Conservation (phyloP, 2,329 filamentous ascomycete genomes). For the Anisogramma anomala region DNA sequence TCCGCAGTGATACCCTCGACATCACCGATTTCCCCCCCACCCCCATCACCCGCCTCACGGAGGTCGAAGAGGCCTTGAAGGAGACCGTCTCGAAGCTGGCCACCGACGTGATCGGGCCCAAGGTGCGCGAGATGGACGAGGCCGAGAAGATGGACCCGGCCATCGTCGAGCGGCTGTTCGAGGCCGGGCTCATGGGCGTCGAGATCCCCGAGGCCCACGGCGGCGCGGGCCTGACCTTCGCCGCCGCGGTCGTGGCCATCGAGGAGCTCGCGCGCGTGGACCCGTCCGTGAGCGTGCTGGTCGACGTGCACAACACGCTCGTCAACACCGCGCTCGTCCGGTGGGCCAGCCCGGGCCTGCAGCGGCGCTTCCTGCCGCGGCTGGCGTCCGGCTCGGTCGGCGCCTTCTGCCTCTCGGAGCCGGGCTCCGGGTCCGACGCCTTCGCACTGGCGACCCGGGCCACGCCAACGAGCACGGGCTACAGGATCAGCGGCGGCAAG, state of each 20-base stretch:
- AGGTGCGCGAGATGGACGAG: conserved; percentile 96
- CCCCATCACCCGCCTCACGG: conserved; percentile 84
- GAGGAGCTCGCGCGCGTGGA: conserved; percentile 92
- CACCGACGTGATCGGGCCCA: conserved; percentile 75
- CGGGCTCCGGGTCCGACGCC: conserved; percentile 85
- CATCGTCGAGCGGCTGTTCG: conserved; percentile 86
- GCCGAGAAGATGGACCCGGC: conserved; percentile 82
- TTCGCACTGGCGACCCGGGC: conserved; percentile 92
- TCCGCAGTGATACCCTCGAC: conserved; percentile 56
- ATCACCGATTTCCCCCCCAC: conserved; percentile 74
- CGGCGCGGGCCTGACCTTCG: conserved; percentile 98
- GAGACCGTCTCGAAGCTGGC: conserved; percentile 88
- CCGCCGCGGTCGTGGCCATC: conserved; percentile 86
- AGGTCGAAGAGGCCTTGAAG: conserved; percentile 79
- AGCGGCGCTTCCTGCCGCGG: conserved; percentile 81
- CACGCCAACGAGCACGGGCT: conserved; percentile 69
- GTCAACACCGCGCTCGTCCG: conserved; percentile 90
- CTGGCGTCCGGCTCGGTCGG: conserved; percentile 83
- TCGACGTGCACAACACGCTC: conserved; percentile 95
- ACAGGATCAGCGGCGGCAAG: conserved; percentile 81
- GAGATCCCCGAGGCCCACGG: conserved; percentile 97
- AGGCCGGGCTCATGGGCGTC: conserved; percentile 93
- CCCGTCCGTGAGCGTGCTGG: conserved; percentile 86
- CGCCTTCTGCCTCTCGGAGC: conserved; percentile 88
- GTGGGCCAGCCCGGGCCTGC: conserved; percentile 63